Evolutionary conservation across 1,284 basidiomycete species (phyloP).

Genomic region (Fomitopsis pinicola): DNA sequence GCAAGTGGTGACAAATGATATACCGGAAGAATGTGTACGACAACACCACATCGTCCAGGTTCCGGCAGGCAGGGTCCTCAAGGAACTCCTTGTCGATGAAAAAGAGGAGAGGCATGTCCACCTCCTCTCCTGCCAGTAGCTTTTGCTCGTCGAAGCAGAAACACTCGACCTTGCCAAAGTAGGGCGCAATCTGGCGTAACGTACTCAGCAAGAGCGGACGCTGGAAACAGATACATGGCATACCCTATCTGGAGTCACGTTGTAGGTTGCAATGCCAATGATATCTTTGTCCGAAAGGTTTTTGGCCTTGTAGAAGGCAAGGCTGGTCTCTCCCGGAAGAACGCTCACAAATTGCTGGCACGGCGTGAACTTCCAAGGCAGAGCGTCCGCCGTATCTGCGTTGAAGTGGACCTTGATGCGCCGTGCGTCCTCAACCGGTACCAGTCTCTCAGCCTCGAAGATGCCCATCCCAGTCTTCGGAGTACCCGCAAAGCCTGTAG

Average conservation of each 20-base stretch:
- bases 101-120: constrained; percentile 97
- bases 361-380: constrained; percentile 93
- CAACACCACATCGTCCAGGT: constrained; percentile 88
- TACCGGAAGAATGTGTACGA: constrained; percentile 98
- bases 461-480: constrained; percentile 83
- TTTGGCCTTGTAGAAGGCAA: constrained; percentile 96
- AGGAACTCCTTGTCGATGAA: constrained; percentile 97
- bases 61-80: constrained; percentile 85
- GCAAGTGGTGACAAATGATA: constrained; percentile 17
- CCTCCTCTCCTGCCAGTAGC: constrained; percentile 92
- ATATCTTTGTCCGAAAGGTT: constrained; percentile 86
- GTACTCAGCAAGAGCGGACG: not conserved
- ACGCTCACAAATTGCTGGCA: constrained; percentile 90
- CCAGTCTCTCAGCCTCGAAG: constrained; percentile 79
- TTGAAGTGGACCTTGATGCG: constrained; percentile 96
- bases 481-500: constrained; percentile 95
- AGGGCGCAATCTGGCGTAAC: constrained; percentile 79
- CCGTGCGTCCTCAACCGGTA: constrained; percentile 65
- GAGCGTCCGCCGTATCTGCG: constrained; percentile 82
- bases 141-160: constrained; percentile 99
- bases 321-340: constrained; percentile 91
- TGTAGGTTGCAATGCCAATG: constrained; percentile 99
- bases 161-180: constrained; percentile 99
- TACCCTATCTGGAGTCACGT: constrained; percentile 90
- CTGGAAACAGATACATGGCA: constrained; percentile 21